phyloP scores from a whole-genome alignment of 2,329 filamentous ascomycete genomes.

The Sarocladium strictum region DNA sequence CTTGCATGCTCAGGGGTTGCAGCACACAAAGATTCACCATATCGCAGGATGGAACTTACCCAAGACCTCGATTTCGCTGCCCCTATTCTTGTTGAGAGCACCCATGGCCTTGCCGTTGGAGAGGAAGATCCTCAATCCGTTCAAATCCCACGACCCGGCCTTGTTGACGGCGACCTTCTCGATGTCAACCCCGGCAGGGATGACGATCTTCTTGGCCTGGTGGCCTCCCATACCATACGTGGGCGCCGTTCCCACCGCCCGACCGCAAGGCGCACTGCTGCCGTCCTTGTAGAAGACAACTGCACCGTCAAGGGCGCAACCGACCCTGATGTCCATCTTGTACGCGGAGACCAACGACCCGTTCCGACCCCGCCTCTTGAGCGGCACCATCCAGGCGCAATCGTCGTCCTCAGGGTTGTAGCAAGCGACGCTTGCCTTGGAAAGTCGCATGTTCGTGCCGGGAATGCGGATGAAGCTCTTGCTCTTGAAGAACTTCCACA shows the following conservation, averaged over 20 bases:
- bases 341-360: constrained; percentile 30
- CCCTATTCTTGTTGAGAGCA: constrained; percentile 13
- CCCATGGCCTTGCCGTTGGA: constrained; percentile 16
- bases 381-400: constrained; percentile 26
- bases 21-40: no score
- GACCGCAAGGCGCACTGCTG: constrained; percentile 35
- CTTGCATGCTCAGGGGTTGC: no score
- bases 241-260: constrained; percentile 15
- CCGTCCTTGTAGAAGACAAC: constrained; percentile 39
- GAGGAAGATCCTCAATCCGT: constrained; percentile 19
- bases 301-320: constrained; percentile 36
- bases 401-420: constrained; percentile 15
- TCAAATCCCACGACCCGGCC: constrained; percentile 5
- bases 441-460: constrained; percentile 29
- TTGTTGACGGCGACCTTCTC: constrained; percentile 24
- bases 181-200: constrained; percentile 19
- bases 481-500: constrained; percentile 27
- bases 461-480: constrained; percentile 30
- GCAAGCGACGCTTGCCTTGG: constrained; percentile 27
- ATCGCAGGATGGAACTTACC: constrained; percentile 11
- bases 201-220: constrained; percentile 19
- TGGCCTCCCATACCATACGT: constrained; percentile 24
- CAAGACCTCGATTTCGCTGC: constrained; percentile 6
- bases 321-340: constrained; percentile 38
- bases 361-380: constrained; percentile 22